Percentiles rank a stretch among this genome's conserved stretches.
These are phyloP conservation scores for Piper betle DNA, from an alignment of 164 flowering plant species.

Conservation along the genomic window DNA sequence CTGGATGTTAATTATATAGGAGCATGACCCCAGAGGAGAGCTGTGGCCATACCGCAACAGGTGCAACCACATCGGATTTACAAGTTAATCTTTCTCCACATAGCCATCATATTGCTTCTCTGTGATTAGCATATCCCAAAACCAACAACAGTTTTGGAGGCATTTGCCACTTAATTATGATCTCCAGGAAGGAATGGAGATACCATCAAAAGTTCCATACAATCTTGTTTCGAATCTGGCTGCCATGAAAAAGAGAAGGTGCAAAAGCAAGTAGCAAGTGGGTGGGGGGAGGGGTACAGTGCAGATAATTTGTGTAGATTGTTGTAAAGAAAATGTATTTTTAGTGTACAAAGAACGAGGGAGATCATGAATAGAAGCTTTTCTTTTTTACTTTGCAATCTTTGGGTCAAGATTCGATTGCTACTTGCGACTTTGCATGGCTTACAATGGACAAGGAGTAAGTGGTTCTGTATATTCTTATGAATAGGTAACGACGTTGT, in stretches of 20 bases:
- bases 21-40: conserved; percentile 43
- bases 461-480: neutral
- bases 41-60: conserved; percentile 52
- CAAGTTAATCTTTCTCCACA: conserved; percentile 63
- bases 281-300: neutral
- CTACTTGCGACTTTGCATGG: conserved; percentile 1
- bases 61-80: conserved; percentile 19
- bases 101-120: conserved; percentile 33
- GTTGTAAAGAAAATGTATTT: conserved; percentile 1
- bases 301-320: neutral
- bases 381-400: neutral
- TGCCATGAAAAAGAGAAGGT: neutral
- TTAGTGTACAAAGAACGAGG: conserved; percentile 1
- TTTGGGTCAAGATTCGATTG: neutral
- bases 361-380: neutral
- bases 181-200: neutral
- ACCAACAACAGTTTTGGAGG: conserved; percentile 25
- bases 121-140: neutral
- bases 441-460: neutral
- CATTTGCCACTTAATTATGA: too few species aligned
- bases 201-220: neutral
- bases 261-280: neutral
- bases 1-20: conserved; percentile 18
- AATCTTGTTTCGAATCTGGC: neutral
- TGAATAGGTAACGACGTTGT: neutral